Conservation (phyloP, 2,329 filamentous ascomycete genomes). For the Huntiella abstrusa region DNA sequence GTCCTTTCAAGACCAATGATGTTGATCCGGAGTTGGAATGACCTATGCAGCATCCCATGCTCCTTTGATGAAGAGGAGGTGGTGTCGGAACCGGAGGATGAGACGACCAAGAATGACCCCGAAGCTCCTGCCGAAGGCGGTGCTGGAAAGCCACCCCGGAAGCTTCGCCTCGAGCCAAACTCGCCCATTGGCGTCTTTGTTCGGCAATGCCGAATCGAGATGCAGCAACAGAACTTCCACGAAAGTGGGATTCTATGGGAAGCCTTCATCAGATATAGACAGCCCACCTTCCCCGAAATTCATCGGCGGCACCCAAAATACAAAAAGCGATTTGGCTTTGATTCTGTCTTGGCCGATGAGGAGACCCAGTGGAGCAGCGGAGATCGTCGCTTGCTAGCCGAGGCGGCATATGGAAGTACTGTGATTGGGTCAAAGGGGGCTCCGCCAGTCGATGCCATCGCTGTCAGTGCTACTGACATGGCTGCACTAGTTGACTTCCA, state of each 20-base stretch:
- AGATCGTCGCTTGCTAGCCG: conserved; percentile 26
- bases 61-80: not conserved
- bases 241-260: conserved; percentile 66
- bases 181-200: conserved; percentile 73
- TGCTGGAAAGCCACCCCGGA: conserved; percentile 31
- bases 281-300: conserved; percentile 50
- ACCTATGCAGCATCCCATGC: not conserved
- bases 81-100: not conserved
- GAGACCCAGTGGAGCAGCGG: conserved; percentile 28
- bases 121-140: conserved; percentile 37
- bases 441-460: conserved; percentile 19
- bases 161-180: conserved; percentile 46
- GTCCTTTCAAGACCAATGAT: conserved; percentile 28
- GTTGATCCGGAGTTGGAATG: conserved; percentile 3
- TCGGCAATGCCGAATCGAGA: conserved; percentile 59
- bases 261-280: conserved; percentile 60
- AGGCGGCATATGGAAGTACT: conserved; percentile 34
- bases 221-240: conserved; percentile 59
- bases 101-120: conserved; percentile 19
- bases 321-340: conserved; percentile 37
- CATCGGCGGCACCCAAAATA: conserved; percentile 39
- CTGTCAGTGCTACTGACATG: conserved; percentile 59
- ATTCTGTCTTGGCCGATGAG: conserved; percentile 34
- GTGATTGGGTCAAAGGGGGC: conserved; percentile 21
- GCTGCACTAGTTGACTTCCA: conserved; percentile 74